Conservation (phyloP, 2,329 filamentous ascomycete species). For the Lizonia empirigonia region DNA sequence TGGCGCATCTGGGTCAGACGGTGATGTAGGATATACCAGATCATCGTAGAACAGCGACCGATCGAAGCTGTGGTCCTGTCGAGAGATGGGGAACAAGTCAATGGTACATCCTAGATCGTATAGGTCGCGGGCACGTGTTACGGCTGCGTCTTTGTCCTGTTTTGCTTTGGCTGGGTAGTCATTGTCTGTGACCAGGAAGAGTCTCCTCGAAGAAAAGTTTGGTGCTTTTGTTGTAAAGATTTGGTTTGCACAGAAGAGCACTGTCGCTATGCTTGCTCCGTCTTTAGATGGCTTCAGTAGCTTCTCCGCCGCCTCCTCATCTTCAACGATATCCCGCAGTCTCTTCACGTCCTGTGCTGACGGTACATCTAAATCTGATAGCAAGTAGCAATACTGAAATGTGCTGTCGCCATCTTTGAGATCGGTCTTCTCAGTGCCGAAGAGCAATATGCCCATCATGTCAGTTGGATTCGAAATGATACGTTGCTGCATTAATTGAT, state of each 20-base stretch:
- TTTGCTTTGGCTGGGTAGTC: conserved; percentile 80
- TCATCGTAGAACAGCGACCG: conserved; percentile 91
- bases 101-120: conserved; percentile 93
- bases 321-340: conserved; percentile 76
- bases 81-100: conserved; percentile 88
- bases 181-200: conserved; percentile 97
- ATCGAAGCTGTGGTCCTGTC: conserved; percentile 74
- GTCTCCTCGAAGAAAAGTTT: conserved; percentile 86
- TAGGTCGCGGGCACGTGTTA: conserved; percentile 88
- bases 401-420: conserved; percentile 56
- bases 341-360: conserved; percentile 84
- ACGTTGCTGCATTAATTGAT: conserved; percentile 94
- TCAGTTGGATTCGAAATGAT: conserved; percentile 97
- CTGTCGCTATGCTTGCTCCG: conserved; percentile 78
- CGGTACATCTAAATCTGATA: conserved; percentile 86
- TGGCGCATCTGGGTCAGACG: conserved; percentile 69
- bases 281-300: conserved; percentile 73
- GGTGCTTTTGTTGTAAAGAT: conserved; percentile 94
- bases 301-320: conserved; percentile 72
- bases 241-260: conserved; percentile 94
- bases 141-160: conserved; percentile 73
- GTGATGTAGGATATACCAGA: conserved; percentile 80
- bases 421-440: conserved; percentile 79
- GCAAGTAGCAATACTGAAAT: conserved; percentile 91
- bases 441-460: conserved; percentile 94